Base-by-base conservation (phyloP, 805 yeast species). In the Metschnikowia kunwiensis region DNA sequence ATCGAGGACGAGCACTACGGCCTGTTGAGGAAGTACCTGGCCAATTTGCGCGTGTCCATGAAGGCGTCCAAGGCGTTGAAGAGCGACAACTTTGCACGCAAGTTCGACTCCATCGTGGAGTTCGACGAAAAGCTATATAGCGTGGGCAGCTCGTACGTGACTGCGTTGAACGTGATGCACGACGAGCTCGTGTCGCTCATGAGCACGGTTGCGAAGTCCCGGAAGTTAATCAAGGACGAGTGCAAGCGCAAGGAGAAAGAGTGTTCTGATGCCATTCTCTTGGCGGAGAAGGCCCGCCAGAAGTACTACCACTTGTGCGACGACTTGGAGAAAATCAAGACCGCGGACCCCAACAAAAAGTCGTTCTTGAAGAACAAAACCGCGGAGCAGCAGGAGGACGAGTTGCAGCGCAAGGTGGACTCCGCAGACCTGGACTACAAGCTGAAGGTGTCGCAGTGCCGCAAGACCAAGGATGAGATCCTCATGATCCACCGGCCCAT, bases 311-410 rank as follows among this genome's bases (percentile, higher is more conserved):
- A 85, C 35, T 63, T 88, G 17, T 87, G 96, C 53, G 83, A 80
- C 36, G 97, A 93, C 50, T 75, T 86, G 58, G 97, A 91, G 49
- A 81, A 83, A 50, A 72, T 88, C 28, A 78, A 82, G 53, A 72
- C 79, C 27, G 74, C 86, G 0, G 97, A 91, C 55, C 96, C 95
- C 14, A 73, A 82, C 39, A 86, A 84, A 59, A 86, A 86, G 50
- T 82, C 84, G 44, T 80, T 89, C 34, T 72, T 93, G 55, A 86
- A 86, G 55, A 76, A 86, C 26, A 82, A 82, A 47, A 80, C 88
- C 0, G 78, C 84, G 1, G 82, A 81, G 34, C 97, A 91, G 62
- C 85, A 82, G 55, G 97, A 93, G 55, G 97, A 91, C 55, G 96
- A 89, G 32, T 67, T 91, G 13, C 78, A 75, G 43, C 66, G 80